Evolutionary conservation across 129 eudicot species (phyloP).

Genomic region (Arctium minus): DNA sequence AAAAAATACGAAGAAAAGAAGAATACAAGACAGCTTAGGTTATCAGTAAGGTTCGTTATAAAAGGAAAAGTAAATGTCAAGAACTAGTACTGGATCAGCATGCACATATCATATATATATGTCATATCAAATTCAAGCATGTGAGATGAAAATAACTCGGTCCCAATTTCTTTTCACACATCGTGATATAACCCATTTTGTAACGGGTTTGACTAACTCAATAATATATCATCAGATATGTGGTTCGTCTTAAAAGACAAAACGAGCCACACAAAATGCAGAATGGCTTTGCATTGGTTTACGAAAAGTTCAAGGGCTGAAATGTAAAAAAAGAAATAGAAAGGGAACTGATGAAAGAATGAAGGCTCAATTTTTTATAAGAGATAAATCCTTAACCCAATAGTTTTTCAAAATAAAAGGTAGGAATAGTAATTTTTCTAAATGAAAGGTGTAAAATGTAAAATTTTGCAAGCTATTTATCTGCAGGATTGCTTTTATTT

Average conservation of each 20-base stretch:
- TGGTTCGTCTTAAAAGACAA: neutral
- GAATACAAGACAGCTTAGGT: neutral
- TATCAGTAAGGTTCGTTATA: neutral
- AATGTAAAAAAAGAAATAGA: neutral
- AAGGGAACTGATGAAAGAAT: neutral
- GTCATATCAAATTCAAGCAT: neutral
- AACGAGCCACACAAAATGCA: neutral
- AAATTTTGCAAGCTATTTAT: neutral
- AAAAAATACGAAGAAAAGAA: neutral
- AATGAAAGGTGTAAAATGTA: neutral
- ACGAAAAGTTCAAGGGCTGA: neutral
- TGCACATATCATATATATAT: neutral
- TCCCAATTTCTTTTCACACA: neutral
- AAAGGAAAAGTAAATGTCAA: neutral
- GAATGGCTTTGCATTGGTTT: neutral
- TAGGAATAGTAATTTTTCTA: neutral
- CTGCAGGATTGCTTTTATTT: neutral
- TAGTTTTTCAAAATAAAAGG: neutral
- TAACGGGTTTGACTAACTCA: neutral
- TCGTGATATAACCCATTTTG: neutral
- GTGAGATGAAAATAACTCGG: neutral
- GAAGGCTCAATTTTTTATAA: neutral
- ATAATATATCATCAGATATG: neutral
- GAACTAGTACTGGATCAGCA: neutral
- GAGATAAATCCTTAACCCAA: neutral